Percentiles rank a stretch among this genome's conserved stretches.
phyloP scores from a whole-genome alignment of 2,329 filamentous ascomycete genomes.

The Lasiodiplodia hormozganensis region DNA sequence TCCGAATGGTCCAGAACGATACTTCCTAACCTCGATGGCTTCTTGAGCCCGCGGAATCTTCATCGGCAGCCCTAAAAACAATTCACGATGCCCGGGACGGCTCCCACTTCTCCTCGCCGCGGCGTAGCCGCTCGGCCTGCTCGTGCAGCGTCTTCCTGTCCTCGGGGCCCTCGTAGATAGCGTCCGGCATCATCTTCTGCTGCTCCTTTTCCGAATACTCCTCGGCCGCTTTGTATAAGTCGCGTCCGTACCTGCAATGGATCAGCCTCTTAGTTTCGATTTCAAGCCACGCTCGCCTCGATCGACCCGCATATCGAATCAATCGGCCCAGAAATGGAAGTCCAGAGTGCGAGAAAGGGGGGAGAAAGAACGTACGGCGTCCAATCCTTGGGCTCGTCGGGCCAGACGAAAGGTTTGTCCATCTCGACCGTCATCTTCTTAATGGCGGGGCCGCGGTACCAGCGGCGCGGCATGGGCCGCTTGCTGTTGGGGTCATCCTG shows the following conservation, averaged over 20 bases:
- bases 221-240: conserved; percentile 62
- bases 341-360: neutral
- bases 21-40: neutral
- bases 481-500: conserved; percentile 53
- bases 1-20: neutral
- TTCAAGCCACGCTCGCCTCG: neutral
- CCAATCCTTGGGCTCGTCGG: conserved; percentile 69
- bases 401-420: conserved; percentile 87
- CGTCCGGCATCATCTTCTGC: conserved; percentile 42
- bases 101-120: conserved; percentile 47
- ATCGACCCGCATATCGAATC: neutral
- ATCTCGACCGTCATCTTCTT: conserved; percentile 98
- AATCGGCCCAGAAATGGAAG: no score
- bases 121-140: conserved; percentile 31
- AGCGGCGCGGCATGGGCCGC: conserved; percentile 58
- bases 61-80: neutral
- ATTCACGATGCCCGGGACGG: conserved; percentile 28
- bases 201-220: conserved; percentile 48
- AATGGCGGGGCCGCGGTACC: conserved; percentile 73
- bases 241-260: conserved; percentile 64
- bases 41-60: neutral
- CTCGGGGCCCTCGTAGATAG: conserved; percentile 26
- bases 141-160: conserved; percentile 38
- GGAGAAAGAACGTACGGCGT: conserved; percentile 56
- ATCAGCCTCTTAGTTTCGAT: neutral